phyloP scores from a whole-genome alignment of 2,329 filamentous ascomycete genomes.

The Aspergillus pseudoglaucus region DNA sequence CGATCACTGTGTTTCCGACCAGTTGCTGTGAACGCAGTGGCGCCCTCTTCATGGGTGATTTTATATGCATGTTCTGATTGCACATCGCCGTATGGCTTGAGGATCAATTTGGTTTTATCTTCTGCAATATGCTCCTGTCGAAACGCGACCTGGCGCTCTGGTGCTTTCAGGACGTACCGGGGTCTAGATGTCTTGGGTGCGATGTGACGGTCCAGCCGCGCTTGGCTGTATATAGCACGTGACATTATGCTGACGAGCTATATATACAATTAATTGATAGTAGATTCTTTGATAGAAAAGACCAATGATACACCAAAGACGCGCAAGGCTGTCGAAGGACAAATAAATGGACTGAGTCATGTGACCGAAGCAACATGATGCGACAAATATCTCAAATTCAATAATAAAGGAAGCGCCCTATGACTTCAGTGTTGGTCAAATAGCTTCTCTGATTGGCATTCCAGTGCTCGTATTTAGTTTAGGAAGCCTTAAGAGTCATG shows the following conservation, averaged over 20 bases:
- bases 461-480: no score
- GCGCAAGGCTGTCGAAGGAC: no score
- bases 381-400: no score
- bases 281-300: no score
- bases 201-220: conserved; percentile 10
- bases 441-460: no score
- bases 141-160: conserved; percentile 15
- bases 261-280: no score
- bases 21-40: conserved; percentile 14
- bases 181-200: conserved; percentile 3
- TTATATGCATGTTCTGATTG: conserved; percentile 13
- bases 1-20: conserved; percentile 19
- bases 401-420: no score
- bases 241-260: neutral
- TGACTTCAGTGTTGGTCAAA: no score
- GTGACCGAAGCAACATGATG: no score
- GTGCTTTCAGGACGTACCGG: conserved; percentile 13
- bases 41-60: conserved; percentile 13
- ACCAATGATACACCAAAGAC: no score
- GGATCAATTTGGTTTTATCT: conserved; percentile 11
- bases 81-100: conserved; percentile 11
- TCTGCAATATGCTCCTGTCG: conserved; percentile 13
- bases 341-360: no score
- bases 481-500: no score
- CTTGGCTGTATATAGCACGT: conserved; percentile 8